Evolutionary conservation across 192 early-diverging fungal genomes (phyloP).

Genomic region (Umbelopsis sp.): DNA sequence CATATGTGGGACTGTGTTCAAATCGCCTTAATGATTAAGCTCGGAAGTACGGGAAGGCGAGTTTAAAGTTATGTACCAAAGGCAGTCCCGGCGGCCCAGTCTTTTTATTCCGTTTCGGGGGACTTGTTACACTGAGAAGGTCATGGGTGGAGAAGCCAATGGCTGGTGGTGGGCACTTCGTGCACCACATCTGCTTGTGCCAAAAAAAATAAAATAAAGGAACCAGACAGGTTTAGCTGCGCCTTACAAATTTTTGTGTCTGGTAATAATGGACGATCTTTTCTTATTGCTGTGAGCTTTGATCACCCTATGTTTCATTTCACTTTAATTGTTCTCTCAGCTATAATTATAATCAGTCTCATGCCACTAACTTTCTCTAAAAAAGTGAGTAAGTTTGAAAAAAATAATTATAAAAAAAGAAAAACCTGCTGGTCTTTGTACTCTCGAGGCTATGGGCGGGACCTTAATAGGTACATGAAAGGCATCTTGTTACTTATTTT

Average conservation of each 20-base stretch:
- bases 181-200: no score
- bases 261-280: not conserved
- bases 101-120: constrained; percentile 8
- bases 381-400: no score
- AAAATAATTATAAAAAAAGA: no score
- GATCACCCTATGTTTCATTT: not conserved
- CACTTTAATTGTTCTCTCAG: not conserved
- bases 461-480: not conserved
- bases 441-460: not conserved
- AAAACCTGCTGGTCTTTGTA: no score
- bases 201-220: no score
- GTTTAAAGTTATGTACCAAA: constrained; percentile 11
- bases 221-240: no score
- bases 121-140: constrained; percentile 8
- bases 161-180: not conserved
- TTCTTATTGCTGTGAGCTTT: not conserved
- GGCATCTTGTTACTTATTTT: not conserved
- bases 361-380: no score
- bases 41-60: constrained; percentile 6
- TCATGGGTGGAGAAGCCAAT: constrained; percentile 12
- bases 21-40: no score
- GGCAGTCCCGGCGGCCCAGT: not conserved
- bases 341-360: no score
- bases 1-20: no score
- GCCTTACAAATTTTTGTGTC: not conserved